Base-by-base conservation (phyloP, 2,329 filamentous ascomycete genomes). In the Botrytis hyacinthi region DNA sequence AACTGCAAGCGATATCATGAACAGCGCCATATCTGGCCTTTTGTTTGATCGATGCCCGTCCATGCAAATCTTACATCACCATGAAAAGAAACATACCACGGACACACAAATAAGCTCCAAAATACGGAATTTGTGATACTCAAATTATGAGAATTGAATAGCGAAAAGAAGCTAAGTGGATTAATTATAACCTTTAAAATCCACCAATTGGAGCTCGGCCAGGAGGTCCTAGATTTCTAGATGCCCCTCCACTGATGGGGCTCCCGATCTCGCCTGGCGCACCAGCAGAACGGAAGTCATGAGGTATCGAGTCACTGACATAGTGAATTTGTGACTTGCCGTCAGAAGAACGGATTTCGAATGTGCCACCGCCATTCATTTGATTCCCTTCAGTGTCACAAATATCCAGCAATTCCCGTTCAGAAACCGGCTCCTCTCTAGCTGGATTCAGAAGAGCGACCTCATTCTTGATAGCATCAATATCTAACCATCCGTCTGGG, bases 341-440 rank as follows among this genome's bases (percentile, higher is more conserved):
- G 70, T 78, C 76, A 8, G 70, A 75, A 72, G 80, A 70, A 29
- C 80, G 79, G 61, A 81, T 77, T n/a, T 92, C 90, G 80, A 99
- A 97, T 40, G 88, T 91, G n/a, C 96, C 96, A 62, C 95, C 95
- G 63, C 96, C 96, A 79, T 98, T 98, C 74, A 91, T 89, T 3
- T 85, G 81, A 78, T 92, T 97, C 73, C 96, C 96, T 81, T 97
- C 93, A 0, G 95, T 97, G 79, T 98, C 95, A 81, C 93, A 96
- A 74, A 77, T 92, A 73, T 93, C 90, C 57, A 95, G 86, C 78
- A 98, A 86, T 79, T 98, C 95, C 40, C 86, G 79, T 85, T 89
- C 82, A 76, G 85, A 81, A 85, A 89, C 78, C 4, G 81, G 78
- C 10, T 83, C 81, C 26, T 82, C 78, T 40, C 84, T 80, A 40